A percentile compares a stretch with the other conserved stretches of the same genome.
Conservation (phyloP, 352 stramenopile species). For the Phytophthora ohioensis region DNA sequence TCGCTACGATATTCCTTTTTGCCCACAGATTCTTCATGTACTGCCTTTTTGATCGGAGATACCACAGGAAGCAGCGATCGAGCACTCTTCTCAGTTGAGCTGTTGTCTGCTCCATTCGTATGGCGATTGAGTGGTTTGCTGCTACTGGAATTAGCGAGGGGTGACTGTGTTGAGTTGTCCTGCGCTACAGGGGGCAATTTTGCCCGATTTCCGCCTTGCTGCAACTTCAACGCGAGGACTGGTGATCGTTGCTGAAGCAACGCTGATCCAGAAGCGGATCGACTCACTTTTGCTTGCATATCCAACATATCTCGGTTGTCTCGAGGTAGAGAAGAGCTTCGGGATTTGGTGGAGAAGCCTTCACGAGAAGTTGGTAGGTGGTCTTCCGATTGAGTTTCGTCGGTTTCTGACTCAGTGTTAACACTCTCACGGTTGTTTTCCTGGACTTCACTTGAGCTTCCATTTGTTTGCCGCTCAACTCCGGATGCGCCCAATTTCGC, state of each 20-base stretch:
- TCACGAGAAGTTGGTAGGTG: not conserved
- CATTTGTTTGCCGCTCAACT: not conserved
- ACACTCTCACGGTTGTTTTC: not conserved
- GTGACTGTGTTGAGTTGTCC: constrained; percentile 12
- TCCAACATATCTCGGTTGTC: constrained; percentile 10
- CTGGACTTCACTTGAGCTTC: constrained; percentile 2
- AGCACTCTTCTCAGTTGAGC: constrained; percentile 8
- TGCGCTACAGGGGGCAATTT: constrained; percentile 22
- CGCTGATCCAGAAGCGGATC: constrained; percentile 15
- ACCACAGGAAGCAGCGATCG: constrained; percentile 19
- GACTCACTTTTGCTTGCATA: constrained; percentile 9
- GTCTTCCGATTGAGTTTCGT: constrained; percentile 4
- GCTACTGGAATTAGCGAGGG: constrained; percentile 10
- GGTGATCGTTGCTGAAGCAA: constrained; percentile 15
- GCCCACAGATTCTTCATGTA: not conserved
- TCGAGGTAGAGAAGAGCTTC: constrained; percentile 18
- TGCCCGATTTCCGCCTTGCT: constrained; percentile 14
- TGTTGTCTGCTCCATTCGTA: constrained; percentile 2
- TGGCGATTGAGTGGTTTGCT: constrained; percentile 19
- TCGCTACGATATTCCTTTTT: constrained; percentile 26
- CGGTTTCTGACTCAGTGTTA: not conserved
- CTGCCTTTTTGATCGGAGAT: constrained; percentile 24
- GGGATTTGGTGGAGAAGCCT: not conserved
- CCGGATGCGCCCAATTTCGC: constrained; percentile 1
- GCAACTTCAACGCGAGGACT: constrained; percentile 7